Percentiles rank a stretch among this genome's conserved stretches.
These are phyloP conservation scores for Tolypocladium amazonense DNA, from an alignment of 2,329 filamentous ascomycete species.

Conservation along the genomic window DNA sequence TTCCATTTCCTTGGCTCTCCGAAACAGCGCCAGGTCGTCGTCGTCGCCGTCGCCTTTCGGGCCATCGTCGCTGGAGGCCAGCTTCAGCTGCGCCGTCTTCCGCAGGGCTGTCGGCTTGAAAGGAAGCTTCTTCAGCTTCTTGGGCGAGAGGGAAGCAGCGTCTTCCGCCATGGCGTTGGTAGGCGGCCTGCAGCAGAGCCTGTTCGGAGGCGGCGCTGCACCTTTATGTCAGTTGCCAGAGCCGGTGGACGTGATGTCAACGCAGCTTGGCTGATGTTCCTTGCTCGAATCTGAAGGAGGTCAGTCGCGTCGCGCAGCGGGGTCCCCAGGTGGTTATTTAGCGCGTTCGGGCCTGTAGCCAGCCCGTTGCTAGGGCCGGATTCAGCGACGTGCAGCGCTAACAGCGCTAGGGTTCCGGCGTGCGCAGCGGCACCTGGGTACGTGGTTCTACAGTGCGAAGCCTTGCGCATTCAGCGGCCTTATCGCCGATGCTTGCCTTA, in stretches of 20 bases:
- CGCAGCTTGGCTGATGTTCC: neutral
- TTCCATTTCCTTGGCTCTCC: conserved; percentile 38
- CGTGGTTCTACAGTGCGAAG: neutral
- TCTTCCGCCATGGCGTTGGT: conserved; percentile 20
- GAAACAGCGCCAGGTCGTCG: conserved; percentile 36
- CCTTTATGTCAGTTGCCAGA: neutral
- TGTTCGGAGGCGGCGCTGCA: neutral
- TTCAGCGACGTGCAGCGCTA: neutral
- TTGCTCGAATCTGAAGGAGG: too few relatives aligned
- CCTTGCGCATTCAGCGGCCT: neutral
- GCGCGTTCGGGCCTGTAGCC: neutral
- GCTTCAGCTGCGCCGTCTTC: conserved; percentile 16
- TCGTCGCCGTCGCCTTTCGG: conserved; percentile 13
- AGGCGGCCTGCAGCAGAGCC: neutral
- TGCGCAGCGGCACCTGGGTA: neutral
- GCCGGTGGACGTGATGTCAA: neutral
- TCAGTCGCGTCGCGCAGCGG: neutral
- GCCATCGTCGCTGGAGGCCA: conserved; percentile 6
- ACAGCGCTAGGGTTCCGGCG: neutral
- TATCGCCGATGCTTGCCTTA: neutral
- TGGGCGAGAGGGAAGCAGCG: conserved; percentile 10
- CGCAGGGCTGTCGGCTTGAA: conserved; percentile 39
- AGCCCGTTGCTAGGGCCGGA: neutral
- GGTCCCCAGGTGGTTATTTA: neutral
- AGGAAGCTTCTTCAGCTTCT: conserved; percentile 31